Base-by-base conservation (phyloP, 768 basidiomycete genomes). In the Pilatotrama ljubarskyi region DNA sequence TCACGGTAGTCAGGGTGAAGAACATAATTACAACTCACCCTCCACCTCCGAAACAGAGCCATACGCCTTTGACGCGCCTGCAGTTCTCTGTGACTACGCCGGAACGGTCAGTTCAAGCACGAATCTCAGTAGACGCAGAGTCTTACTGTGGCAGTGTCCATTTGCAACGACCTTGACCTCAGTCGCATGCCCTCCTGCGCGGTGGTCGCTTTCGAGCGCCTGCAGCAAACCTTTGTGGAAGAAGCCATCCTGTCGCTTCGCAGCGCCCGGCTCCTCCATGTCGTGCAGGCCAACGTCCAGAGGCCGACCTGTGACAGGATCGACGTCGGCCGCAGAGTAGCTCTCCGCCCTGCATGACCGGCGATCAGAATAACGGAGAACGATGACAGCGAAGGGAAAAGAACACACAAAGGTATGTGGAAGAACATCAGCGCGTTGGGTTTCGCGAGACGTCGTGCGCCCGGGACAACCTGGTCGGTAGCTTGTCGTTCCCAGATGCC, bases 361-460 rank as follows among this genome's bases (percentile, higher is more conserved):
- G 24, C 36, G 22, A 24, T 35, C 35, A 25, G 14, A 49, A 15
- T 10, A 10, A 32, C 29, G n/a, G 20, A 50, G 36, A 6, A 17
- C 13, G 11, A 1, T 37, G 32, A 26, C 11, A 25, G 0, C 52
- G 7, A 29, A 24, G 47, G 20, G 17, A 50, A 26, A 17, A 24
- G 49, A 3, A 78, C 87, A 20, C 69, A 92, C 88, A 98, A 69
- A 51, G 96, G 96, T 47, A 99, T 98, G 66, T 98, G 96, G 86
- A 97, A 98, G 76, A 96, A 97, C 90, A 93, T 91, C 65, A 98
- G 73, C 0, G 93, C 96, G 68, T 98, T 98, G 1, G 96, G 96
- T 73, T 97, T 98, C 4, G 91, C 92, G 2, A 95, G 78, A 55
- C 78, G 79, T 66, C 76, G 74, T 22, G 74, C 72, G 49, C 78